phyloP scores from a whole-genome alignment of 1,284 basidiomycete genomes.

The Irpex sp. region DNA sequence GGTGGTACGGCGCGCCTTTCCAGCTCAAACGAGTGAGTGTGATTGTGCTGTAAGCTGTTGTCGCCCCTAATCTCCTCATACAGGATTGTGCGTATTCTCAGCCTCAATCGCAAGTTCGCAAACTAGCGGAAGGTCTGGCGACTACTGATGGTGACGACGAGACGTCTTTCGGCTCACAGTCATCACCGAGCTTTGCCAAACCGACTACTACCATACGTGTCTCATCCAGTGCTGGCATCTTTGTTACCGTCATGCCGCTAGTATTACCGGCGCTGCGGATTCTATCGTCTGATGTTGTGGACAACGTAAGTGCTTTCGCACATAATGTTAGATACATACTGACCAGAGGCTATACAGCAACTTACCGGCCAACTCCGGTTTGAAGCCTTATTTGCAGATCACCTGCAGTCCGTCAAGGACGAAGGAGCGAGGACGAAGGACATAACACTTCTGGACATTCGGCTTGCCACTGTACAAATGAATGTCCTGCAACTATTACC shows the following conservation, averaged over 20 bases:
- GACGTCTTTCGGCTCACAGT: neutral
- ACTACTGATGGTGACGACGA: neutral
- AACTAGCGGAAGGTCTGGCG: neutral
- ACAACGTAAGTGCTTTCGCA: conserved; percentile 15
- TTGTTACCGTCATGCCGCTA: conserved; percentile 20
- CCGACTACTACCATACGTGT: conserved; percentile 15
- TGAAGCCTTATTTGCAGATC: conserved; percentile 21
- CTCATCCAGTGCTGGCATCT: conserved; percentile 12
- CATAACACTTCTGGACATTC: neutral
- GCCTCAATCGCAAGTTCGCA: neutral
- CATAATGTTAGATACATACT: neutral
- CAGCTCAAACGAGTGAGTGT: conserved; percentile 25
- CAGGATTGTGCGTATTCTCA: neutral
- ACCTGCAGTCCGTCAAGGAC: conserved; percentile 15
- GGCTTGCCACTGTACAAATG: neutral
- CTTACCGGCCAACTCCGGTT: conserved; percentile 25
- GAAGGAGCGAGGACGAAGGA: neutral
- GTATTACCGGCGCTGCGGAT: conserved; percentile 15
- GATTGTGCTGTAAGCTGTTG: neutral
- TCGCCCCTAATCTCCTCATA: neutral
- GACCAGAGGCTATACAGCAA: conserved; percentile 12
- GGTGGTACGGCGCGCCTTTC: conserved; percentile 34
- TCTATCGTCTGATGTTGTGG: conserved; percentile 15
- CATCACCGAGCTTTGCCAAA: conserved; percentile 6
- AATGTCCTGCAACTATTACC: neutral